phyloP scores from a whole-genome alignment of 495 filamentous ascomycete species.

The Lichenothelia convexa region DNA sequence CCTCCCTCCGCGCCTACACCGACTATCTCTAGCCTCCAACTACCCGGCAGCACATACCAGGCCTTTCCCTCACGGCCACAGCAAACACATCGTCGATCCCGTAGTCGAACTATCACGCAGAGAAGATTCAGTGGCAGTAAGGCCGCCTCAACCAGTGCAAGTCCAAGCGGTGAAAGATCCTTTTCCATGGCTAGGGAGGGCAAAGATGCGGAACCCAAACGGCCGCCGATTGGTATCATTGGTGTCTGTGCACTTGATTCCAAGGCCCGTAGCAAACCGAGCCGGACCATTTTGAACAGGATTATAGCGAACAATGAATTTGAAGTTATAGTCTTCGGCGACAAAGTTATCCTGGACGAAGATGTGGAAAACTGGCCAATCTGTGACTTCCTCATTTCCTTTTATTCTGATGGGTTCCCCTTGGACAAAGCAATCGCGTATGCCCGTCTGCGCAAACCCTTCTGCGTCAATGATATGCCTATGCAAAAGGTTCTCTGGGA shows the following conservation, averaged over 20 bases:
- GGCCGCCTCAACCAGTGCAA: slow-evolving; percentile 43
- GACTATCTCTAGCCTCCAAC: slow-evolving; percentile 21
- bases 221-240: slow-evolving; percentile 38
- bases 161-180: slow-evolving; percentile 37
- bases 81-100: slow-evolving; percentile 23
- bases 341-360: slow-evolving; percentile 96
- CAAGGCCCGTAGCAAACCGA: slow-evolving; percentile 92
- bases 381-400: slow-evolving; percentile 88
- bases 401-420: slow-evolving; percentile 95
- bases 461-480: slow-evolving; percentile 90
- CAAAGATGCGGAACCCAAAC: slow-evolving; percentile 26
- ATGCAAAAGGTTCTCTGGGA: slow-evolving; percentile 99
- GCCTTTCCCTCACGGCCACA: not conserved
- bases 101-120: slow-evolving; percentile 52
- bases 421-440: slow-evolving; percentile 95
- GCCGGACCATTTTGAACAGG: slow-evolving; percentile 82
- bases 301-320: slow-evolving; percentile 82
- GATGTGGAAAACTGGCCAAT: slow-evolving; percentile 43
- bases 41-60: too few species aligned
- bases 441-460: slow-evolving; percentile 74
- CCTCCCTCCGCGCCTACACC: slow-evolving; percentile 9
- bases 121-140: slow-evolving; percentile 62
- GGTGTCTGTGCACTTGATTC: slow-evolving; percentile 91
- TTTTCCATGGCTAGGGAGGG: slow-evolving; percentile 28
- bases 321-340: slow-evolving; percentile 90